These are phyloP conservation scores for Fraxinus albicans DNA, from an alignment of 305 asterid species.

Conservation along the genomic window DNA sequence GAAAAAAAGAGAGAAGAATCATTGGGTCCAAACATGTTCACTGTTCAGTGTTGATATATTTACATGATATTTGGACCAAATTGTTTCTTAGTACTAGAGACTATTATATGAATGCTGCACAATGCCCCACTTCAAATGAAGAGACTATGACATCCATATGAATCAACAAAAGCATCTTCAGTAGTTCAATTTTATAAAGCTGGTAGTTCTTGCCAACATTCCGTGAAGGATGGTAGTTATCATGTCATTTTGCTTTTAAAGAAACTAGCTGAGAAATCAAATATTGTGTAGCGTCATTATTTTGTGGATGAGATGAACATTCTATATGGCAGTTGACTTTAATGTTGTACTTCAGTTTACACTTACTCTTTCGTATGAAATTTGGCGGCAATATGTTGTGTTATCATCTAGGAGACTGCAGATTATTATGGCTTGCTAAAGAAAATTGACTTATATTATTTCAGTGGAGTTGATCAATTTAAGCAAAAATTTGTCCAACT, in stretches of 20 bases:
- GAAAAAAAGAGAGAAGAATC: not conserved
- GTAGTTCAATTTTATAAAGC: not conserved
- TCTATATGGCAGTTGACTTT: not conserved
- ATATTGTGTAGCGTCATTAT: not conserved
- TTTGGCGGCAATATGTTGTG: not conserved
- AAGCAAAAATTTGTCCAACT: conserved; percentile 82
- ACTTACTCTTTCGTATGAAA: not conserved
- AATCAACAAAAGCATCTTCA: not conserved
- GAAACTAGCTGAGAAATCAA: not conserved
- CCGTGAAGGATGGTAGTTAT: not conserved
- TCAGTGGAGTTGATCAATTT: conserved; percentile 88
- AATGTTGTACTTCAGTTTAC: not conserved
- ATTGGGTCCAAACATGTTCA: not conserved
- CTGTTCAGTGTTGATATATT: not conserved
- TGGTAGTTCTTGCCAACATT: not conserved
- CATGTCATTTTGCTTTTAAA: not conserved
- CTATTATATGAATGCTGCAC: not conserved
- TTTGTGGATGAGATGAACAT: not conserved
- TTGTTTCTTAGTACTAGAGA: conserved; percentile 1
- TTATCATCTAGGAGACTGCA: not conserved
- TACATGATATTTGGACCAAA: not conserved
- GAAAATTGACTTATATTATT: conserved; percentile 16
- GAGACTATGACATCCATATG: not conserved
- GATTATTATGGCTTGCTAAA: not conserved
- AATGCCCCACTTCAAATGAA: not conserved